These are phyloP conservation scores for Phytophthora quininea DNA, from an alignment of 352 stramenopile species.

Conservation along the genomic window DNA sequence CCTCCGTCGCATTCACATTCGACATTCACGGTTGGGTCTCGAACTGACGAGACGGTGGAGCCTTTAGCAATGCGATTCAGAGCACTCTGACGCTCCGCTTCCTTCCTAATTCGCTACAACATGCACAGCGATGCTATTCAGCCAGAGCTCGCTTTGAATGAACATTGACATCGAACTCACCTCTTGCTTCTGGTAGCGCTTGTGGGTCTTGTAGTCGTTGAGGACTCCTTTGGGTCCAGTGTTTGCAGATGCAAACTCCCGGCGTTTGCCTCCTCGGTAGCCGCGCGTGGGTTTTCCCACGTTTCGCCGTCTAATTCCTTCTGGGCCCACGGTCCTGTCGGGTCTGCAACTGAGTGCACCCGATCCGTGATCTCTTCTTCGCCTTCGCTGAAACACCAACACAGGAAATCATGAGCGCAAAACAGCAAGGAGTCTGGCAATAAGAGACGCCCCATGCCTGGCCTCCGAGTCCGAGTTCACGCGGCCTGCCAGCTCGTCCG, in stretches of 20 bases:
- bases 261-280: slow-evolving; percentile 31
- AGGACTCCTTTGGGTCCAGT: slow-evolving; percentile 85
- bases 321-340: slow-evolving; percentile 73
- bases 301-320: slow-evolving; percentile 42
- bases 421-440: no score
- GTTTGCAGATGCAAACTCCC: slow-evolving; percentile 65
- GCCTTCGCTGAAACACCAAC: slow-evolving; percentile 28
- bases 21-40: slow-evolving; percentile 13
- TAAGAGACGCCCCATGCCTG: slow-evolving; percentile 34
- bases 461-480: slow-evolving; percentile 79
- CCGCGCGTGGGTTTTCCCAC: slow-evolving; percentile 49
- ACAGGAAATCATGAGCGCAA: no score
- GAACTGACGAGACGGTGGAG: slow-evolving; percentile 15
- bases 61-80: slow-evolving; percentile 76
- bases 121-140: not conserved
- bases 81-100: slow-evolving; percentile 55
- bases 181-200: slow-evolving; percentile 64
- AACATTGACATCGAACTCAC: slow-evolving; percentile 19
- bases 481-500: slow-evolving; percentile 59
- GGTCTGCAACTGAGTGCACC: slow-evolving; percentile 72
- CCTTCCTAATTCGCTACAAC: slow-evolving; percentile 43
- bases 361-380: slow-evolving; percentile 64
- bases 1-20: slow-evolving; percentile 25
- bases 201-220: slow-evolving; percentile 85
- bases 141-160: not conserved